A percentile compares a stretch with the other conserved stretches of the same genome.
Conservation (phyloP, 176 grass and related monocot species). For the Avena insularis region DNA sequence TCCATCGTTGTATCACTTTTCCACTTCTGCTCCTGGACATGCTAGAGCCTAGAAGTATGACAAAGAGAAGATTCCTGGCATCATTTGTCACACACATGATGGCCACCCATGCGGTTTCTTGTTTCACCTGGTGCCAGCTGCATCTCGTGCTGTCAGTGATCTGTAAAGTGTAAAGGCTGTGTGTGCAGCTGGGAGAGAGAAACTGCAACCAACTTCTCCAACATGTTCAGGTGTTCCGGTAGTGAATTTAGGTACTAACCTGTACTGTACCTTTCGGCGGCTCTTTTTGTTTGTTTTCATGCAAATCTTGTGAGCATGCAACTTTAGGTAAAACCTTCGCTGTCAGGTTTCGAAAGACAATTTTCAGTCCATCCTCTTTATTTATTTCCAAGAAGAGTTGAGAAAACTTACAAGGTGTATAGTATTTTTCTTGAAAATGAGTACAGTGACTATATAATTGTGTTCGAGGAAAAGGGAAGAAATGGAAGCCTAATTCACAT, state of each 20-base stretch:
- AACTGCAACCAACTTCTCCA: background rate
- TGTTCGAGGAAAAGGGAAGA: background rate
- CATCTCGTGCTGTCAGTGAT: background rate
- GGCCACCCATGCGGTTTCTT: background rate
- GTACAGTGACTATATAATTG: background rate
- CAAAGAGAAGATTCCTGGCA: conserved; percentile 25
- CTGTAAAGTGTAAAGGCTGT: conserved; percentile 38
- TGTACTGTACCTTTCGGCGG: conserved; percentile 14
- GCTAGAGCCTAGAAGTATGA: conserved; percentile 32
- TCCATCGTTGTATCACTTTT: conserved; percentile 13
- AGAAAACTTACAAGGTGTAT: background rate
- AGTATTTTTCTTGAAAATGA: background rate
- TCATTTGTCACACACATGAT: background rate
- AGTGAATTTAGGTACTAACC: background rate
- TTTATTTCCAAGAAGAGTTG: background rate
- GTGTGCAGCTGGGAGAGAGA: background rate
- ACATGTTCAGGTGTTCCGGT: background rate
- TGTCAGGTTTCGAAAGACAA: background rate
- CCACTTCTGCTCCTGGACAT: conserved; percentile 1
- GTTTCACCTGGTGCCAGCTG: conserved; percentile 33
- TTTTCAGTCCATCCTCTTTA: background rate
- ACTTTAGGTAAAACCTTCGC: background rate
- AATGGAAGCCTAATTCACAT: background rate
- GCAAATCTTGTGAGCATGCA: background rate
- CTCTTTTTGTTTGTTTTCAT: background rate